Evolutionary conservation across 768 basidiomycete species (phyloP), one percentile per base, ranked within the genome.

Genomic region (Russula olivacea): DNA sequence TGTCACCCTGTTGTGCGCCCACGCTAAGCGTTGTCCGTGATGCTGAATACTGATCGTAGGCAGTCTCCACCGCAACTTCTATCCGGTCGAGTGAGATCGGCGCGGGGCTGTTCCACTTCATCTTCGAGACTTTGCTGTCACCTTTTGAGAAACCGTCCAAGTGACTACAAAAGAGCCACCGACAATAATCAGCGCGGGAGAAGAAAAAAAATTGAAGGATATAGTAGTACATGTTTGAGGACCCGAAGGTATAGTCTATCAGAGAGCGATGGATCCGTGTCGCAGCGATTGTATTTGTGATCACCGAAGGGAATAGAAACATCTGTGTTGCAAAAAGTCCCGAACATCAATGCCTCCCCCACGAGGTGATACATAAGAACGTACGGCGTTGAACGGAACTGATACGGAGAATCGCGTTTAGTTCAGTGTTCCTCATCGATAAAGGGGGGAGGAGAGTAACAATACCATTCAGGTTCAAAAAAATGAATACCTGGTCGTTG

Each of bases 191-290:
- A 48, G 47, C 47, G 23, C 30, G 23, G 23, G 23, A 48, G 12
- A 48, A 38, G 12, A 25, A 11, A 6, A 2, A 17, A 17, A 15
- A 25, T 14, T 2, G 10, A 48, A 48, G 23, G 5, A 48, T 12
- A 4, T 30, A 30, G 23, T 21, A 21, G 19, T 48, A 48, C 47
- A 48, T 4, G 0, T 25, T 4, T 14, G 47, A 14, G 10, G 23
- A 23, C 6, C 12, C 23, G 1, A 6, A n/a, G 47, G 5, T 4
- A 21, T 23, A 48, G 5, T 48, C 11, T 48, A 11, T 12, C 47
- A 48, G 23, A 15, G 47, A 23, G 25, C 59, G 59, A 48, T 61
- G 50, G 38, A 63, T 55, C 15, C 51, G 57, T 10, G 65, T 66
- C 3, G 65, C 65, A 19, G 51, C 55, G 25, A 61, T 48, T 38